Conservation (phyloP, 805 yeast species). For the Clavispora phyllophila region DNA sequence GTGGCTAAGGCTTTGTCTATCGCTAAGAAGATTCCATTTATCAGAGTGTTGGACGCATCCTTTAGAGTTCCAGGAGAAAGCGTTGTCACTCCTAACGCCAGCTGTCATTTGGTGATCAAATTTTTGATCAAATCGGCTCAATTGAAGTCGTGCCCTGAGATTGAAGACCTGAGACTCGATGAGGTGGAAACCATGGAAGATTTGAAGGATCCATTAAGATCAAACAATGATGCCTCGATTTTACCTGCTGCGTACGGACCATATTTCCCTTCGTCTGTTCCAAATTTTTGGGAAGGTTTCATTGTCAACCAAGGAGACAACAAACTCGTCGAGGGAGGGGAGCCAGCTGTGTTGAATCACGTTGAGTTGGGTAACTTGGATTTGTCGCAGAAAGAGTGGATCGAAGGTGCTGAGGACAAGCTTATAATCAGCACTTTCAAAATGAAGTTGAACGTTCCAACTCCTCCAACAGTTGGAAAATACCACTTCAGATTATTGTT, state of each 20-base stretch:
- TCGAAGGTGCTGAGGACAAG: constrained; percentile 36
- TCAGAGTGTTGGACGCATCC: constrained; percentile 63
- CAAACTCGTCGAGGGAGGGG: constrained; percentile 60
- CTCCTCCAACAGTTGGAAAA: constrained; percentile 68
- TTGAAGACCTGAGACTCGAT: constrained; percentile 35
- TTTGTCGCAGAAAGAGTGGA: constrained; percentile 49
- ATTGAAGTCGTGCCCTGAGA: constrained; percentile 52
- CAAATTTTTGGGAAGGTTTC: constrained; percentile 60
- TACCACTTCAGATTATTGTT: constrained; percentile 66
- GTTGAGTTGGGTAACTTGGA: constrained; percentile 52
- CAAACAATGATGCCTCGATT: constrained; percentile 63
- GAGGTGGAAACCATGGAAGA: constrained; percentile 64
- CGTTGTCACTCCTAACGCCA: constrained; percentile 57
- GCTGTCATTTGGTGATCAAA: constrained; percentile 70
- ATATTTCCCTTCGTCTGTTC: constrained; percentile 57
- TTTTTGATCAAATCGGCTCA: constrained; percentile 70
- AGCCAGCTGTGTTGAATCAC: constrained; percentile 49
- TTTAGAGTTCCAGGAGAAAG: constrained; percentile 87
- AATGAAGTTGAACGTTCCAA: constrained; percentile 65
- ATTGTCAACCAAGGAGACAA: constrained; percentile 72
- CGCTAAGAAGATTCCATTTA: constrained; percentile 62
- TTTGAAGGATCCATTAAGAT: constrained; percentile 64
- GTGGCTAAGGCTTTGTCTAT: constrained; percentile 47
- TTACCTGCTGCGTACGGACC: constrained; percentile 70
- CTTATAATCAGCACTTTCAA: constrained; percentile 64